Evolutionary conservation across 805 yeast genomes (phyloP).

Genomic region (Wickerhamomyces pijperi): DNA sequence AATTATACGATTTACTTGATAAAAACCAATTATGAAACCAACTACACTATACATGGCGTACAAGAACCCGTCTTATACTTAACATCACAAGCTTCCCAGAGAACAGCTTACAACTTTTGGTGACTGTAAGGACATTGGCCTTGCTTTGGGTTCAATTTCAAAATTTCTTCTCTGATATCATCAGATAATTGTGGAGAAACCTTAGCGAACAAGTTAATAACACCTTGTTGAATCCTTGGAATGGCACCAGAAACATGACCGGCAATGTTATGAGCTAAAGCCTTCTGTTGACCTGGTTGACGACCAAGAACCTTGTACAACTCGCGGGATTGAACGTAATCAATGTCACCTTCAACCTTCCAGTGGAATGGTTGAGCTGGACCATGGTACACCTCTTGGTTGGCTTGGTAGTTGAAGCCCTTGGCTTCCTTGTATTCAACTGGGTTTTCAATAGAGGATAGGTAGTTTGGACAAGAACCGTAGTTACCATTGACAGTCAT

Average conservation of each 20-base stretch:
- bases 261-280: conserved; percentile 76
- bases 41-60: too few species aligned
- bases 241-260: conserved; percentile 62
- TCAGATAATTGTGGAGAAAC: conserved; percentile 62
- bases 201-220: conserved; percentile 62
- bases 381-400: conserved; percentile 75
- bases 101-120: conserved; percentile 9
- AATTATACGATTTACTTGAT: too few species aligned
- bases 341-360: conserved; percentile 57
- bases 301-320: conserved; percentile 67
- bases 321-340: conserved; percentile 66
- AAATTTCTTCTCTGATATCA: conserved; percentile 53
- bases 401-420: conserved; percentile 33
- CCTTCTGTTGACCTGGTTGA: conserved; percentile 73
- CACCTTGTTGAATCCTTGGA: conserved; percentile 68
- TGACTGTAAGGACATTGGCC: conserved; percentile 15
- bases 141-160: conserved; percentile 24
- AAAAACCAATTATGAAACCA: too few species aligned
- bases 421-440: conserved; percentile 17
- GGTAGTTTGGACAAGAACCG: conserved; percentile 70
- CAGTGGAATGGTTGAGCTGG: conserved; percentile 83
- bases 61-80: too few species aligned
- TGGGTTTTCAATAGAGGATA: conserved; percentile 34
- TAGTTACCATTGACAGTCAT: conserved; percentile 61
- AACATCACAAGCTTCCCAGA: too few species aligned